A percentile compares a stretch with the other conserved stretches of the same genome.
Evolutionary conservation across 2,329 filamentous ascomycete species (phyloP).

Genomic region (Cladosporium sp.): DNA sequence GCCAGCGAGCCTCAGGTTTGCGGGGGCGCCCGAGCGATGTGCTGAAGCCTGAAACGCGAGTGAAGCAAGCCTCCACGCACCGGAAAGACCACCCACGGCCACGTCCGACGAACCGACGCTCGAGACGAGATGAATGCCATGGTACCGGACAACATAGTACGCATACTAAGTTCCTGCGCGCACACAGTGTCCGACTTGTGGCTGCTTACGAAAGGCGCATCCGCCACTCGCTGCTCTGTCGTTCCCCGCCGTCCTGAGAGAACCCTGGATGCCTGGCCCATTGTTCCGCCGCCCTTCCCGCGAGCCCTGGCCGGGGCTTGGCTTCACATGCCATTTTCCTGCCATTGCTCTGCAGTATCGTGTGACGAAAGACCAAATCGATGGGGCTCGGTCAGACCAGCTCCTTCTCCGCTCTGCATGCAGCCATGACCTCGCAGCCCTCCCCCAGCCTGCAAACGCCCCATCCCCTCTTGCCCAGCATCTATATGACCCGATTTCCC

Average conservation of each 20-base stretch:
- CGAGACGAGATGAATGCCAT: no score
- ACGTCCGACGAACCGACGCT: no score
- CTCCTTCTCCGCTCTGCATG: conserved; percentile 8
- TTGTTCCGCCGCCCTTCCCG: not conserved
- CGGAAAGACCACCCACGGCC: no score
- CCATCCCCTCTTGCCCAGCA: conserved; percentile 1
- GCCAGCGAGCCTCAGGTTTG: not conserved
- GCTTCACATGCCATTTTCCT: conserved; percentile 10
- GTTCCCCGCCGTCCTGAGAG: no score
- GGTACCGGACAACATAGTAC: no score
- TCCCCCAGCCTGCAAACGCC: not conserved
- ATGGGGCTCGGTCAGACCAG: conserved; percentile 9
- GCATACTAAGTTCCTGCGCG: no score
- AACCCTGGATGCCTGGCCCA: not conserved
- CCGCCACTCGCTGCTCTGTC: no score
- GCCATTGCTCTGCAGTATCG: conserved; percentile 6
- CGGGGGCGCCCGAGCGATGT: not conserved
- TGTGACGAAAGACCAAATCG: conserved; percentile 9
- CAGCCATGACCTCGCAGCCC: conserved; percentile 7
- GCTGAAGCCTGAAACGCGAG: no score
- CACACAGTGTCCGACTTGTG: no score
- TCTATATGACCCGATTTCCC: not conserved
- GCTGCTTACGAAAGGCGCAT: no score
- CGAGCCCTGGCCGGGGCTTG: not conserved
- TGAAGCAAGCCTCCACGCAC: no score